Evolutionary conservation across 495 filamentous ascomycete species (phyloP).

Genomic region (Endocarpon pusillum): DNA sequence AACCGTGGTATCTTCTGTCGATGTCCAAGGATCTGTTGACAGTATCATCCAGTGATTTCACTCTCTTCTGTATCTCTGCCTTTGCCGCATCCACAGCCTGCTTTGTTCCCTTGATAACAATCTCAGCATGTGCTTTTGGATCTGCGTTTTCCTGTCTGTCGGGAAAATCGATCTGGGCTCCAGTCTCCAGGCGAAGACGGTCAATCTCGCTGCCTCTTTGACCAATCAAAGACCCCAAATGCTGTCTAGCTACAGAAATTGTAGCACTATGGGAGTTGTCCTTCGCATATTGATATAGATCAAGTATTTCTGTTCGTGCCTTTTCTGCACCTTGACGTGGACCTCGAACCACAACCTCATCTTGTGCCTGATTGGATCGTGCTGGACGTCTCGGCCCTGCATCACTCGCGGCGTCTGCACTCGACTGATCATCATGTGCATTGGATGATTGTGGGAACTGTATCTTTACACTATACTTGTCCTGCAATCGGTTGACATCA

Average conservation of each 20-base stretch:
- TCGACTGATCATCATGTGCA: slow-evolving; percentile 49
- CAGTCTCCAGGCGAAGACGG: slow-evolving; percentile 62
- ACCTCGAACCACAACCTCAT: slow-evolving; percentile 84
- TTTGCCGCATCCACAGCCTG: slow-evolving; percentile 77
- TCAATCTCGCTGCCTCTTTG: slow-evolving; percentile 82
- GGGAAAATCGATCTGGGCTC: slow-evolving; percentile 81
- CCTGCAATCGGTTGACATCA: slow-evolving; percentile 54
- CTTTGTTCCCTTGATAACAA: slow-evolving; percentile 81
- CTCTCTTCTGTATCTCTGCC: slow-evolving; percentile 70
- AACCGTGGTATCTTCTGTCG: slow-evolving; percentile 79
- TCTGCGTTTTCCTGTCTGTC: slow-evolving; percentile 42
- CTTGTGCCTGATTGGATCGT: slow-evolving; percentile 54
- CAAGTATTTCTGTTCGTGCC: slow-evolving; percentile 76
- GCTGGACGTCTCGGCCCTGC: slow-evolving; percentile 38
- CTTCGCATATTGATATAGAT: slow-evolving; percentile 66
- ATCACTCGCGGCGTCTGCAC: slow-evolving; percentile 54
- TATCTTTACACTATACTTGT: slow-evolving; percentile 79
- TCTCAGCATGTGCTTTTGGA: slow-evolving; percentile 50
- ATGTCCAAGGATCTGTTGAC: slow-evolving; percentile 69
- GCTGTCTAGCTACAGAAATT: slow-evolving; percentile 71
- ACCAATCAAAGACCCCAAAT: slow-evolving; percentile 79
- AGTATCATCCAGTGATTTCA: slow-evolving; percentile 68
- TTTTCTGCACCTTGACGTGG: slow-evolving; percentile 81
- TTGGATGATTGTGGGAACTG: slow-evolving; percentile 71
- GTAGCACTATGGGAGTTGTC: slow-evolving; percentile 65